These are phyloP conservation scores for Vitis rupestris DNA, from an alignment of 164 flowering plant species.

Conservation along the genomic window DNA sequence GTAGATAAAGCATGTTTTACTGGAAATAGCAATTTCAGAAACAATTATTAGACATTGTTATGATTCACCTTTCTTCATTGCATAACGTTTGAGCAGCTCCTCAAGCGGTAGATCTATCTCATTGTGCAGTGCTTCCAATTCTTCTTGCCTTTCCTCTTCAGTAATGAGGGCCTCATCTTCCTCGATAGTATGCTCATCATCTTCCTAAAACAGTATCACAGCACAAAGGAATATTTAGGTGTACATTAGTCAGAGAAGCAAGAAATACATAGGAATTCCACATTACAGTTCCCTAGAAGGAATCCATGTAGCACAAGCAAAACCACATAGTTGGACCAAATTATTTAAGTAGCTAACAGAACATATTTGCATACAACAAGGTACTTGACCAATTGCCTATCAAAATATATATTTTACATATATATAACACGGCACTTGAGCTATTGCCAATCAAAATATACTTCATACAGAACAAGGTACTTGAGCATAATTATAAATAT, in stretches of 20 bases:
- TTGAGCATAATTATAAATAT: too few relatives aligned
- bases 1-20: not conserved
- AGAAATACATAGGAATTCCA: not conserved
- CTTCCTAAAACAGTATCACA: constrained; percentile 69
- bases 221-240: constrained; percentile 1
- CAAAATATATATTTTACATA: not conserved
- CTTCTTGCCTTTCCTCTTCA: constrained; percentile 80
- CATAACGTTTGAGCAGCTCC: constrained; percentile 80
- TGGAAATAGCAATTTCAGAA: not conserved
- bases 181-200: constrained; percentile 90
- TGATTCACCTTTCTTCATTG: constrained; percentile 37
- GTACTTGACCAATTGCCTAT: not conserved
- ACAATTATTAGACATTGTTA: not conserved
- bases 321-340: too few relatives aligned
- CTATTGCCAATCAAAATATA: not conserved
- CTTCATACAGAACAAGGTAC: too few relatives aligned
- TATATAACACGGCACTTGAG: not conserved
- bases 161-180: constrained; percentile 93
- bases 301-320: too few relatives aligned
- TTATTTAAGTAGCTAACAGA: too few relatives aligned
- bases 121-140: constrained; percentile 73
- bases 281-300: not conserved
- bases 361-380: not conserved
- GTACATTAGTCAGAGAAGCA: not conserved
- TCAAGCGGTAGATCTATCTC: constrained; percentile 88